Conservation (phyloP, 2,329 filamentous ascomycete species). For the Lachnellula suecica region DNA sequence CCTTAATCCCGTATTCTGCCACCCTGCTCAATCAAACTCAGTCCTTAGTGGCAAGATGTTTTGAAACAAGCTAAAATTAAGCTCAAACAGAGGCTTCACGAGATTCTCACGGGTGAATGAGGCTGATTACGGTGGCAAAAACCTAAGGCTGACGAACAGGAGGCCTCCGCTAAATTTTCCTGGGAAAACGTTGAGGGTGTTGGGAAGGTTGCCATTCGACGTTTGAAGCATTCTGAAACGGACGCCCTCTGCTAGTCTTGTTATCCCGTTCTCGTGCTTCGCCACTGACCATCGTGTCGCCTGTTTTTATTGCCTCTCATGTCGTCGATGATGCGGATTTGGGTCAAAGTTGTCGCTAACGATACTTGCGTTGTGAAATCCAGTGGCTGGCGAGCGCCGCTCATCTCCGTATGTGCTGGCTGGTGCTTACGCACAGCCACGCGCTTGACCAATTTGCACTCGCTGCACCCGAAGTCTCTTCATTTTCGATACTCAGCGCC, state of each 20-base stretch:
- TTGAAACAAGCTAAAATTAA: background rate
- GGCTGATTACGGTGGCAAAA: background rate
- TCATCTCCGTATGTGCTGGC: background rate
- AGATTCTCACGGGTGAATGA: background rate
- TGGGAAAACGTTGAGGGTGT: background rate
- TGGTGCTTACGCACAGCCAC: too few species aligned
- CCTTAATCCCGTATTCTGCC: background rate
- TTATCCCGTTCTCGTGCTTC: background rate
- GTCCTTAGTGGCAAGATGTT: background rate
- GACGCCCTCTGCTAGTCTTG: background rate
- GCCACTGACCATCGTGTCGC: background rate
- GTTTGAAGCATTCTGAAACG: slow-evolving; percentile 1
- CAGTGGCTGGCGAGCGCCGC: background rate
- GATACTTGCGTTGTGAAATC: background rate
- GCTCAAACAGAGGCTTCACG: too few species aligned
- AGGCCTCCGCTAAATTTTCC: background rate
- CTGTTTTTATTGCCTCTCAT: background rate
- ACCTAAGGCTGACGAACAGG: background rate
- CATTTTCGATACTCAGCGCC: too few species aligned
- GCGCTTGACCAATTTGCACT: too few species aligned
- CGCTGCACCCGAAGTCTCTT: too few species aligned
- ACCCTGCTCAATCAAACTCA: background rate
- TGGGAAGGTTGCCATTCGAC: background rate
- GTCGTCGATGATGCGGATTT: background rate
- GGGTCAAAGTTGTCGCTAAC: background rate